These are phyloP conservation scores for Phytophthora fragariaefolia DNA, from an alignment of 352 stramenopile genomes.

Conservation along the genomic window DNA sequence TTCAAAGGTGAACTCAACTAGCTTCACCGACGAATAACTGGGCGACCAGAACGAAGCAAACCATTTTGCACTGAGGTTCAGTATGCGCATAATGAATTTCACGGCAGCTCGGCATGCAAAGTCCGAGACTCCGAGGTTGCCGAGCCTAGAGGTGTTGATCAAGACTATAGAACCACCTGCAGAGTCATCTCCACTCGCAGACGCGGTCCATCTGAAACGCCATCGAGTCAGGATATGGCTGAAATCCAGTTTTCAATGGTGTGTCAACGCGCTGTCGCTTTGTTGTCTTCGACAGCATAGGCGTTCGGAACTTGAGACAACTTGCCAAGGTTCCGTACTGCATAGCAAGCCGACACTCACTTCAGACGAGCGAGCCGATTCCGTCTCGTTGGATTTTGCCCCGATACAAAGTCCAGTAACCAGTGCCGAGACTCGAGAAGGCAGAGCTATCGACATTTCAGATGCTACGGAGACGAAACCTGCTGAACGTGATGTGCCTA, in stretches of 20 bases:
- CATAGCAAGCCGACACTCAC: slow-evolving; percentile 10
- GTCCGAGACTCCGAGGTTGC: slow-evolving; percentile 2
- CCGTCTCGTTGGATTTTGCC: slow-evolving; percentile 12
- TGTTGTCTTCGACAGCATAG: slow-evolving; percentile 12
- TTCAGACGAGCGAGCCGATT: slow-evolving; percentile 2
- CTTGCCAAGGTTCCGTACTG: neutral
- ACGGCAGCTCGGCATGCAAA: neutral
- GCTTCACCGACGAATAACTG: slow-evolving; percentile 3
- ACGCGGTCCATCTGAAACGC: neutral
- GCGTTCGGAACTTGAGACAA: neutral
- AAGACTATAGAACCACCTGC: slow-evolving; percentile 8
- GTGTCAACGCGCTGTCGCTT: slow-evolving; percentile 15
- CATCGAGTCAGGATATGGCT: slow-evolving; percentile 10
- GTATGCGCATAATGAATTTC: neutral
- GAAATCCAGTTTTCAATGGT: slow-evolving; percentile 13
- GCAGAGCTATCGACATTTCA: neutral
- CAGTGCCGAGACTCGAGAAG: no score
- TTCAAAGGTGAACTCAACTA: neutral
- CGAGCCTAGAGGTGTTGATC: slow-evolving; percentile 11
- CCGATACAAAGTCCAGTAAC: neutral
- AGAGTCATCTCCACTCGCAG: neutral
- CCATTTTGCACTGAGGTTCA: neutral
- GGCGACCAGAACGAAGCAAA: slow-evolving; percentile 2
- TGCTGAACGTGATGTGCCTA: neutral
- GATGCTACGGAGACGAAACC: neutral